These are phyloP conservation scores for Aspergillus floridensis DNA, from an alignment of 2,329 filamentous ascomycete species.

Conservation along the genomic window DNA sequence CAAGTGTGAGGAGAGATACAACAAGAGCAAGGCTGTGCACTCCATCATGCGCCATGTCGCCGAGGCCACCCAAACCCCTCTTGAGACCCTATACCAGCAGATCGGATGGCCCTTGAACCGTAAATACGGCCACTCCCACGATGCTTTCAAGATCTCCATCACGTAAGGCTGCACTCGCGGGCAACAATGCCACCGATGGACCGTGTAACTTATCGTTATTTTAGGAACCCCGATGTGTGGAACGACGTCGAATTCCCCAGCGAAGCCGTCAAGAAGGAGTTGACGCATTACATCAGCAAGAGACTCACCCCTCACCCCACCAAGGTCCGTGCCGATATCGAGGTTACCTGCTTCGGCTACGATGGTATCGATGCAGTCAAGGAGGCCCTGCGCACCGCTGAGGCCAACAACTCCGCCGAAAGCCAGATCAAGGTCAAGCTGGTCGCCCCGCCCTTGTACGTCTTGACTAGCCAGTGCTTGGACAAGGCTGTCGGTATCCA, in stretches of 20 bases:
- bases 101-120: conserved; percentile 98
- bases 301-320: conserved; percentile 96
- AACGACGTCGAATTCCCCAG: conserved; percentile 86
- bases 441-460: conserved; percentile 95
- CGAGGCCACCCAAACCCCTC: conserved; percentile 92
- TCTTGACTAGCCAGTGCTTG: conserved; percentile 90
- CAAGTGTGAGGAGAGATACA: conserved; percentile 98
- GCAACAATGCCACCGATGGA: neutral
- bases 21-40: conserved; percentile 99
- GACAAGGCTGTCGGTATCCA: conserved; percentile 87
- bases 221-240: conserved; percentile 91
- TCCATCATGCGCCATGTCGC: conserved; percentile 98
- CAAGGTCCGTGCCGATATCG: conserved; percentile 96
- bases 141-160: conserved; percentile 98
- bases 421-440: conserved; percentile 97
- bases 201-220: conserved; percentile 12
- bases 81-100: conserved; percentile 87
- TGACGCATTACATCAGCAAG: conserved; percentile 95
- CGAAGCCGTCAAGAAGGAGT: conserved; percentile 79
- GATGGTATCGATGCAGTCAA: conserved; percentile 99
- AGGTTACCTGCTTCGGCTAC: conserved; percentile 92
- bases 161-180: conserved; percentile 59
- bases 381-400: conserved; percentile 82
- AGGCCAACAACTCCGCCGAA: conserved; percentile 86
- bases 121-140: conserved; percentile 93